phyloP scores from a whole-genome alignment of 257 asterid species.

The Solanum etuberosum region DNA sequence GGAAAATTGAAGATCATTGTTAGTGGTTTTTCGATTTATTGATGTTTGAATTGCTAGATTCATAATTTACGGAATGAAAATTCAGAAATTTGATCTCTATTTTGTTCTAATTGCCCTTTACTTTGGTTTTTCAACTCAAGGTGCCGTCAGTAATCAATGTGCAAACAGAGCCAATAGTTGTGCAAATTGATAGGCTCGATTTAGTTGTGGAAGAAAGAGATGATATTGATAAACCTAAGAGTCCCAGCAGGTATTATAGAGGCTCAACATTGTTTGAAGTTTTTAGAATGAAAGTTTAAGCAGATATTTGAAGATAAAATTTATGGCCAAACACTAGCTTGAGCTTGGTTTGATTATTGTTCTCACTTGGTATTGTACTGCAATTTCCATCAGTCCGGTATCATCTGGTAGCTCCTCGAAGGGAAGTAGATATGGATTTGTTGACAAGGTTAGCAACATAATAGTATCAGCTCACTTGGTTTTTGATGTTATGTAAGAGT shows the following conservation, averaged over 20 bases:
- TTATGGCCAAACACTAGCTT: background rate
- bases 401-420: constrained; percentile 41
- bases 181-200: constrained; percentile 82
- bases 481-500: background rate
- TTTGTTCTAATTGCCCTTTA: background rate
- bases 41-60: background rate
- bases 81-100: background rate
- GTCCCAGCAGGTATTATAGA: constrained; percentile 46
- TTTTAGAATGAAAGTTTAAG: background rate
- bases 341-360: background rate
- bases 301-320: background rate
- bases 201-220: constrained; percentile 90
- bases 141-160: constrained; percentile 92
- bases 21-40: constrained; percentile 11
- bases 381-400: constrained; percentile 33
- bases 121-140: constrained; percentile 23
- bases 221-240: constrained; percentile 41
- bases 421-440: constrained; percentile 85
- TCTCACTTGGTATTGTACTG: constrained; percentile 4
- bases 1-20: constrained; percentile 91
- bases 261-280: background rate
- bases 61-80: background rate
- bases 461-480: background rate
- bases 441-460: constrained; percentile 69
- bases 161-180: constrained; percentile 83